Conservation (phyloP, 495 filamentous ascomycete genomes). For the Mytilinidion resinicola region DNA sequence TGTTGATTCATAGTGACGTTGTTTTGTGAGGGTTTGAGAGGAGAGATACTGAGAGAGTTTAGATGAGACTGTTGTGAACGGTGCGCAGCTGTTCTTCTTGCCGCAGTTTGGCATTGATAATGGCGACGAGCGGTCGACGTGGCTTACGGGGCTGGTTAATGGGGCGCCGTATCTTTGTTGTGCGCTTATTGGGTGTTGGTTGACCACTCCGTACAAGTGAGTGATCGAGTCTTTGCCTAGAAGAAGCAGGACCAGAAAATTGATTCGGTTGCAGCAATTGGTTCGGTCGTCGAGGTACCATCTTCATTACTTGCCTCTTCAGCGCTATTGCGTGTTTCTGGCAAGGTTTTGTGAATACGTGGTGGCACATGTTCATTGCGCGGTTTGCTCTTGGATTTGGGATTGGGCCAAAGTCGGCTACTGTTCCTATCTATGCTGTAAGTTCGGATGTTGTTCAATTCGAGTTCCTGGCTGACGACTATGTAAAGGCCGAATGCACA, state of each 20-base stretch:
- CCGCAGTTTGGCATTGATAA: conserved; percentile 59
- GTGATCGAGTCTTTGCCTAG: no score
- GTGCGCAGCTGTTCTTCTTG: conserved; percentile 63
- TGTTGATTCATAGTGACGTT: no score
- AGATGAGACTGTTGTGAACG: conserved; percentile 69
- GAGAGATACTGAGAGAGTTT: neutral
- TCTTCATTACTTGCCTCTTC: conserved; percentile 68
- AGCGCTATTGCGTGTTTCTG: conserved; percentile 67
- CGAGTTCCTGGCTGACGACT: no score
- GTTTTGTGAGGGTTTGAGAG: neutral
- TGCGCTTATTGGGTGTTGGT: conserved; percentile 74
- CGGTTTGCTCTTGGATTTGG: conserved; percentile 46
- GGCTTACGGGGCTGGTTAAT: conserved; percentile 66
- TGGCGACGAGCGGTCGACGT: conserved; percentile 30
- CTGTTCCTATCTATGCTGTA: conserved; percentile 69
- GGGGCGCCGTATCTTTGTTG: conserved; percentile 65
- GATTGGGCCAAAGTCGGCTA: conserved; percentile 75
- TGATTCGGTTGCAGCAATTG: conserved; percentile 35
- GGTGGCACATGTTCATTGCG: conserved; percentile 53
- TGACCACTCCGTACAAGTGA: conserved; percentile 68
- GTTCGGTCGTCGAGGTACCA: conserved; percentile 76
- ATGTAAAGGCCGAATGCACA: conserved; percentile 50
- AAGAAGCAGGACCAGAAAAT: no score
- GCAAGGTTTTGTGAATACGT: conserved; percentile 63
- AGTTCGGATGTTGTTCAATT: no score